A percentile compares a stretch with the other conserved stretches of the same genome.
phyloP scores from a whole-genome alignment of 192 early-diverging fungal genomes.

The Thamnidium elegans region DNA sequence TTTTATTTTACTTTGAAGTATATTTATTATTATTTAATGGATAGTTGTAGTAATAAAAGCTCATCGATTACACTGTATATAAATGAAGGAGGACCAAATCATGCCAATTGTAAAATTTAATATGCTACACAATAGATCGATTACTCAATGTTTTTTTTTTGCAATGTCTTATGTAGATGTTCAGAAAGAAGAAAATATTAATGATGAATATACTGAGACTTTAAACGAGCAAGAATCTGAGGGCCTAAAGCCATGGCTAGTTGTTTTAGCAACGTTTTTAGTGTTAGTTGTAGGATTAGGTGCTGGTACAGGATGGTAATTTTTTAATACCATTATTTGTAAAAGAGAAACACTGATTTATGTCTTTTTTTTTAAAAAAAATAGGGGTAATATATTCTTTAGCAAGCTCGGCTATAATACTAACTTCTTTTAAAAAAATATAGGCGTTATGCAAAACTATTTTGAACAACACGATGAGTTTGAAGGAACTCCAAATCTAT shows the following conservation, averaged over 20 bases:
- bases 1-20: too few species aligned
- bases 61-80: too few species aligned
- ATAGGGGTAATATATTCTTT: constrained; percentile 12
- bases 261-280: constrained; percentile 21
- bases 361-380: background rate
- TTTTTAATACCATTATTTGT: background rate
- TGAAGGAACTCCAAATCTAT: background rate
- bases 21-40: too few species aligned
- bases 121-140: too few species aligned
- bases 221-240: too few species aligned
- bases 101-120: too few species aligned
- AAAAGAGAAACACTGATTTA: background rate
- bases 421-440: background rate
- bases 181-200: too few species aligned
- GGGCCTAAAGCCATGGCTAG: constrained; percentile 15
- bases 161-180: too few species aligned
- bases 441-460: constrained; percentile 32
- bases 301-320: constrained; percentile 27
- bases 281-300: constrained; percentile 19
- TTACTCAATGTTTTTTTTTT: too few species aligned
- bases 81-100: too few species aligned
- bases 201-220: too few species aligned
- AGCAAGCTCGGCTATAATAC: background rate
- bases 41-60: too few species aligned
- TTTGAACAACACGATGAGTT: constrained; percentile 9